A percentile compares a stretch with the other conserved stretches of the same genome.
Conservation (phyloP, 768 basidiomycete genomes). For the Amanita brunnescens region DNA sequence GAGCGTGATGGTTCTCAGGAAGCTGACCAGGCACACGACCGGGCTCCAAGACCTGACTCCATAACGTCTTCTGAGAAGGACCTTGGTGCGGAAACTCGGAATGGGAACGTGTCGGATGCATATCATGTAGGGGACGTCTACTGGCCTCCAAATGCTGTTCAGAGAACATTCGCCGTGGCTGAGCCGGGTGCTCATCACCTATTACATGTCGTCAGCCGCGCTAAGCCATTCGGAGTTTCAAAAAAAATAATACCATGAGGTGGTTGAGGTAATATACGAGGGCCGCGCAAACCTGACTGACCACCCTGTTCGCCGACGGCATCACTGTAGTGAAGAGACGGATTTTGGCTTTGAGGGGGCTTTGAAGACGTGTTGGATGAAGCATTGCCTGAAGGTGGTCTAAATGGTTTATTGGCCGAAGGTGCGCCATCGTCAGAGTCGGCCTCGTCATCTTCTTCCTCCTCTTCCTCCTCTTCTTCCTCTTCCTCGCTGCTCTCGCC, state of each 20-base stretch:
- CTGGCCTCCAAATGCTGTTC: slow-evolving; percentile 46
- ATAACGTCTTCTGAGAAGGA: slow-evolving; percentile 61
- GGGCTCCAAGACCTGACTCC: slow-evolving; percentile 85
- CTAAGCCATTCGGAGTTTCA: slow-evolving; percentile 18
- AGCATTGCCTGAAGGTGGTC: slow-evolving; percentile 16
- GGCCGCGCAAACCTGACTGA: slow-evolving; percentile 44
- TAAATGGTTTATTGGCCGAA: slow-evolving; percentile 18
- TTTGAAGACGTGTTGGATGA: slow-evolving; percentile 20
- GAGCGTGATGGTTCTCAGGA: slow-evolving; percentile 26
- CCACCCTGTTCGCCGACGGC: slow-evolving; percentile 19
- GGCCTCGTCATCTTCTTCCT: slow-evolving; percentile 61
- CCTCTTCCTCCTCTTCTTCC: slow-evolving; percentile 80
- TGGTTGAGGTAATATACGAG: slow-evolving; percentile 56
- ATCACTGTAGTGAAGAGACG: slow-evolving; percentile 14
- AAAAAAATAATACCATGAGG: slow-evolving; percentile 32
- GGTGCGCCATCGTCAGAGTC: slow-evolving; percentile 50
- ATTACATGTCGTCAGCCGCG: slow-evolving; percentile 19
- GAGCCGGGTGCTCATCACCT: slow-evolving; percentile 31
- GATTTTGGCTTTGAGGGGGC: slow-evolving; percentile 18
- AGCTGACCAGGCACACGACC: slow-evolving; percentile 39
- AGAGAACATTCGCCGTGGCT: slow-evolving; percentile 37
- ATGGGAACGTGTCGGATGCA: slow-evolving; percentile 42
- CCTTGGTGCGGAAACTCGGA: slow-evolving; percentile 46
- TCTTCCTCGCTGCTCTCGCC: slow-evolving; percentile 78
- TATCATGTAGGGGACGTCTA: slow-evolving; percentile 49